phyloP scores from a whole-genome alignment of 805 yeast species.

The Candida piceae region DNA sequence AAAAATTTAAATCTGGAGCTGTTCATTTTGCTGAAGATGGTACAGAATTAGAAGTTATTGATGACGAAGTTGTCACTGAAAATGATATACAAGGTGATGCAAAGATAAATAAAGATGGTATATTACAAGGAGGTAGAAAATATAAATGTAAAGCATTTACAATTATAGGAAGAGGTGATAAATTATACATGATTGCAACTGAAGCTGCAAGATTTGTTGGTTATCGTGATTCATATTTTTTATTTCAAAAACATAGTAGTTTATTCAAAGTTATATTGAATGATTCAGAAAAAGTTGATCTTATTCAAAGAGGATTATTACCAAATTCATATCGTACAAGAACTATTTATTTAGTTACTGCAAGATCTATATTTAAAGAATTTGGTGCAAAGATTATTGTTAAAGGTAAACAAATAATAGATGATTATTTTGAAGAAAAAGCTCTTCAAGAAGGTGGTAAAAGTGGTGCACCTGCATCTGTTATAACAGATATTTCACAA shows the following conservation, averaged over 20 bases:
- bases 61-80: slow-evolving; percentile 75
- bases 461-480: slow-evolving; percentile 51
- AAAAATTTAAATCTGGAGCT: slow-evolving; percentile 21
- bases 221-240: slow-evolving; percentile 82
- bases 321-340: slow-evolving; percentile 91
- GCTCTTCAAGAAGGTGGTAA: slow-evolving; percentile 55
- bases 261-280: slow-evolving; percentile 68
- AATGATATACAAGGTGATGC: slow-evolving; percentile 75
- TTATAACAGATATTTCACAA: slow-evolving; percentile 22
- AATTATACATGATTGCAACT: slow-evolving; percentile 83
- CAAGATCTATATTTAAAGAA: slow-evolving; percentile 82
- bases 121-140: slow-evolving; percentile 64
- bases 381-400: slow-evolving; percentile 83
- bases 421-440: slow-evolving; percentile 79
- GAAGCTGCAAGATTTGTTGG: slow-evolving; percentile 97
- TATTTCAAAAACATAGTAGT: slow-evolving; percentile 80
- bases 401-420: slow-evolving; percentile 74
- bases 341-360: slow-evolving; percentile 84
- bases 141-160: slow-evolving; percentile 70
- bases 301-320: slow-evolving; percentile 73
- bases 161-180: slow-evolving; percentile 58
- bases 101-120: slow-evolving; percentile 67
- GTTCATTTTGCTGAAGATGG: slow-evolving; percentile 57
- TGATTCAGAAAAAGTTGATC: slow-evolving; percentile 75
- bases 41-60: slow-evolving; percentile 52